Evolutionary conservation across 1,284 basidiomycete species (phyloP).

Genomic region (Cutaneotrichosporon mucoides): DNA sequence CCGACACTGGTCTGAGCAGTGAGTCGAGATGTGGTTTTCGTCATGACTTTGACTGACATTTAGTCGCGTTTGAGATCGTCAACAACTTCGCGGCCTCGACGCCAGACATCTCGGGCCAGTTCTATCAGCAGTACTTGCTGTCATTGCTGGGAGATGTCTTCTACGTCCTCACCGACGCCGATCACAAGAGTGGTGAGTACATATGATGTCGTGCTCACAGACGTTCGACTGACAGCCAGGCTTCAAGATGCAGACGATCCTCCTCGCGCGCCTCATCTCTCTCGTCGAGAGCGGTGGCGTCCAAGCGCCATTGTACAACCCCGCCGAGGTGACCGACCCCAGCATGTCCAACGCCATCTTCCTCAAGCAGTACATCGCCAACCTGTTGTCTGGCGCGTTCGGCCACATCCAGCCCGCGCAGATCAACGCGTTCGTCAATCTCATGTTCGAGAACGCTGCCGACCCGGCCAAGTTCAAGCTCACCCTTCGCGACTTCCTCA

Average conservation of each 20-base stretch:
- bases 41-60: background rate
- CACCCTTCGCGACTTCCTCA: slow-evolving; percentile 72
- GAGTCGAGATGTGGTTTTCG: background rate
- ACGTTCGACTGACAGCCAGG: slow-evolving; percentile 45
- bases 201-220: no score
- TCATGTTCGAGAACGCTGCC: slow-evolving; percentile 76
- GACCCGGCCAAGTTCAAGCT: slow-evolving; percentile 94
- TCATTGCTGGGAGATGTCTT: slow-evolving; percentile 94
- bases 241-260: slow-evolving; percentile 82
- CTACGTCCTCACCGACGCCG: slow-evolving; percentile 94
- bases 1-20: slow-evolving; percentile 84
- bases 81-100: slow-evolving; percentile 91
- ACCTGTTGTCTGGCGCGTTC: slow-evolving; percentile 81
- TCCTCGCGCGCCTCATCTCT: slow-evolving; percentile 92
- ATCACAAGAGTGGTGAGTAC: slow-evolving; percentile 81
- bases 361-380: slow-evolving; percentile 82
- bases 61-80: slow-evolving; percentile 85
- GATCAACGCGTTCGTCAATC: slow-evolving; percentile 72
- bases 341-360: slow-evolving; percentile 76
- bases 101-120: slow-evolving; percentile 68
- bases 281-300: slow-evolving; percentile 81
- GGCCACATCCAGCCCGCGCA: slow-evolving; percentile 79
- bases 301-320: slow-evolving; percentile 80
- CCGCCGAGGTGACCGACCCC: slow-evolving; percentile 66
- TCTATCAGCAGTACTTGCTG: slow-evolving; percentile 91